Conservation (phyloP, 345 rosid genomes). For the Boechera stricta region DNA sequence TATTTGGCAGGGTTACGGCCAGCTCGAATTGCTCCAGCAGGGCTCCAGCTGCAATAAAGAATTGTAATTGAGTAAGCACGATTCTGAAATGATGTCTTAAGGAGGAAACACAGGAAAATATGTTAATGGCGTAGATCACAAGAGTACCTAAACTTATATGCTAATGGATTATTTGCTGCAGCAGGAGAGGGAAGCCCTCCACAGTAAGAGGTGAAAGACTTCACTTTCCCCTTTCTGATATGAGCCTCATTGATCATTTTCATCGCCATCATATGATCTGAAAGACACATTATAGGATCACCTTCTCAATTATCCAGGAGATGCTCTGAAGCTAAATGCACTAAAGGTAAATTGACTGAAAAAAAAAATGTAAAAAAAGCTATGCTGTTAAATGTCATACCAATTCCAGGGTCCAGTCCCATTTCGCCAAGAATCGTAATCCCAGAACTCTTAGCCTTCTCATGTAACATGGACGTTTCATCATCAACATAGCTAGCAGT, state of each 20-base stretch:
- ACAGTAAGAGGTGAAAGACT: slow-evolving; percentile 87
- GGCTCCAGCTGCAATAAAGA: slow-evolving; percentile 76
- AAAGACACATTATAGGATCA: slow-evolving; percentile 36
- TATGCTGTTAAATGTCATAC: slow-evolving; percentile 46
- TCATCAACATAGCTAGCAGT: slow-evolving; percentile 96
- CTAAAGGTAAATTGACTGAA: neutral
- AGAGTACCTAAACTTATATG: slow-evolving; percentile 86
- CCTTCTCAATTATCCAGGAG: slow-evolving; percentile 12
- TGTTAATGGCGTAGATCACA: neutral
- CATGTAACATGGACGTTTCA: slow-evolving; percentile 63
- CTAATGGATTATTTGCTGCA: slow-evolving; percentile 93
- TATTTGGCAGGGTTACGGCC: slow-evolving; percentile 87
- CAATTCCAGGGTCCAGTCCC: slow-evolving; percentile 99
- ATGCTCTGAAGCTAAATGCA: neutral
- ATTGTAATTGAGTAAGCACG: slow-evolving; percentile 14
- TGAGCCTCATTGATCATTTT: slow-evolving; percentile 88
- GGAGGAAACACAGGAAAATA: neutral
- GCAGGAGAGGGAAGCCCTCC: slow-evolving; percentile 98
- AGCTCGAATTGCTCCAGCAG: slow-evolving; percentile 86
- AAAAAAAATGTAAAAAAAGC: neutral
- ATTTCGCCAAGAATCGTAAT: slow-evolving; percentile 93
- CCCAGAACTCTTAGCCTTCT: slow-evolving; percentile 77
- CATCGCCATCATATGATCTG: slow-evolving; percentile 99
- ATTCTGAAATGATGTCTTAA: slow-evolving; percentile 20
- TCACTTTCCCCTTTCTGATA: slow-evolving; percentile 64